phyloP scores from a whole-genome alignment of 805 yeast species.

The Ogataea haglerorum region DNA sequence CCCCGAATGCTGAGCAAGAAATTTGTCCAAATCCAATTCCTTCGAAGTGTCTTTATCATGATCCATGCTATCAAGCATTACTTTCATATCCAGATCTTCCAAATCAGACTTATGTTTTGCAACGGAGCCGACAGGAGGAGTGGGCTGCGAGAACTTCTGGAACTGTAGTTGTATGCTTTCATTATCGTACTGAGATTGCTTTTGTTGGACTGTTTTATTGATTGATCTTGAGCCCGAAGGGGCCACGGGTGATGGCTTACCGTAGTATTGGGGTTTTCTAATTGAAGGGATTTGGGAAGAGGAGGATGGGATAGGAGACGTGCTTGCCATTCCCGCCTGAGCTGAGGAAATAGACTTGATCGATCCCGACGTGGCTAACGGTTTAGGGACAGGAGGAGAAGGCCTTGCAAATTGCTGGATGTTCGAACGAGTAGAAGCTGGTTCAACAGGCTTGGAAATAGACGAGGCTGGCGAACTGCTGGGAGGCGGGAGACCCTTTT shows the following conservation, averaged over 20 bases:
- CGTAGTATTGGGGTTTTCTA: conserved; percentile 30
- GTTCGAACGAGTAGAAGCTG: conserved; percentile 23
- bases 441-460: conserved; percentile 10
- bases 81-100: conserved; percentile 21
- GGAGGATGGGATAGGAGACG: conserved; percentile 16
- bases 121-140: conserved; percentile 12
- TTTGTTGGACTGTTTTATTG: conserved; percentile 8
- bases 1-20: conserved; percentile 22
- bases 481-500: conserved; percentile 39
- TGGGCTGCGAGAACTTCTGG: conserved; percentile 20
- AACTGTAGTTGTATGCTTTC: conserved; percentile 14
- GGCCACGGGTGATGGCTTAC: conserved; percentile 18
- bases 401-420: conserved; percentile 15
- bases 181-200: conserved; percentile 1
- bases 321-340: conserved; percentile 3
- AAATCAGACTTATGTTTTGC: conserved; percentile 1
- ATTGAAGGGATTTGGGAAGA: conserved; percentile 19
- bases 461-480: conserved; percentile 10
- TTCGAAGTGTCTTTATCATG: conserved; percentile 15
- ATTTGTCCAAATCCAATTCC: conserved; percentile 18
- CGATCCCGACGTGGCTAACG: conserved; percentile 18
- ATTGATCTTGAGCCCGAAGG: conserved; percentile 1
- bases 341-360: conserved; percentile 14
- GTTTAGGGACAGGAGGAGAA: conserved; percentile 11
- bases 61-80: conserved; percentile 23